Conservation (phyloP, 2,329 filamentous ascomycete genomes). For the Cytospora leucostoma region DNA sequence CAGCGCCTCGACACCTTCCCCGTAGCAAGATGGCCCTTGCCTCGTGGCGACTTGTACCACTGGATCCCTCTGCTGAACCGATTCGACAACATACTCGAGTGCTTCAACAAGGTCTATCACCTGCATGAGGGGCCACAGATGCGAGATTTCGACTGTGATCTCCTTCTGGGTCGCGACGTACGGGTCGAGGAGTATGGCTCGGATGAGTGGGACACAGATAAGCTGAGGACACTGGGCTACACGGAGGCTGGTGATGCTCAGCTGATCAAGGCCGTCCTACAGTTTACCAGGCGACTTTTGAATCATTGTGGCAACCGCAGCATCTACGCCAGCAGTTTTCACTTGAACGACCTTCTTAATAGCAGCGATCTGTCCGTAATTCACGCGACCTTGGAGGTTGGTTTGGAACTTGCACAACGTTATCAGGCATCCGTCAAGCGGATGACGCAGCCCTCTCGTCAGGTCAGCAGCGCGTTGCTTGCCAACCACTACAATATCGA, state of each 20-base stretch:
- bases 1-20: conserved; percentile 78
- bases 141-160: conserved; percentile 68
- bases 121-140: conserved; percentile 79
- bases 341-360: conserved; percentile 86
- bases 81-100: conserved; percentile 85
- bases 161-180: conserved; percentile 62
- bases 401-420: conserved; percentile 83
- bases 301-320: conserved; percentile 97
- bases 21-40: conserved; percentile 83
- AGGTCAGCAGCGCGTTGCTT: conserved; percentile 72
- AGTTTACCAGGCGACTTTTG: conserved; percentile 83
- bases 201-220: conserved; percentile 47
- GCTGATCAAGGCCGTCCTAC: conserved; percentile 76
- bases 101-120: conserved; percentile 78
- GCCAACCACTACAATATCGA: conserved; percentile 82
- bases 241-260: conserved; percentile 75
- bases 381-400: conserved; percentile 75
- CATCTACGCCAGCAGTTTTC: conserved; percentile 90
- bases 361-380: conserved; percentile 81
- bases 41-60: conserved; percentile 93
- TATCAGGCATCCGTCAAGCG: conserved; percentile 89
- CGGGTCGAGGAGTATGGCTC: conserved; percentile 54
- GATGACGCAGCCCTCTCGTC: conserved; percentile 62
- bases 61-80: conserved; percentile 95
- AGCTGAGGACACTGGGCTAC: conserved; percentile 63